A percentile compares a stretch with the other conserved stretches of the same genome.
These are phyloP conservation scores for Cladobotryum protrusum DNA, from an alignment of 2,329 filamentous ascomycete genomes.

Conservation along the genomic window DNA sequence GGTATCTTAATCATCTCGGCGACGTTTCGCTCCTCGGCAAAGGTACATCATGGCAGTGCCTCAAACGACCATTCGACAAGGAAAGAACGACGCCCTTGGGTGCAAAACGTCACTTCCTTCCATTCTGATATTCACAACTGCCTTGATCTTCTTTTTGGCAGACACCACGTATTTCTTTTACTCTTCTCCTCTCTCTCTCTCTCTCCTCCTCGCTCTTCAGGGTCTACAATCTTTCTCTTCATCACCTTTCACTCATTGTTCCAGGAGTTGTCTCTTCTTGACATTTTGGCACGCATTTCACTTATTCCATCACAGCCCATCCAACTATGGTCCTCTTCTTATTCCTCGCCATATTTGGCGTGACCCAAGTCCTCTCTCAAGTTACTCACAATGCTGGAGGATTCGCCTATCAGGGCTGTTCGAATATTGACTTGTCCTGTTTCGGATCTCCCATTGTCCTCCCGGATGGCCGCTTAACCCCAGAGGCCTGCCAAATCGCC, in stretches of 20 bases:
- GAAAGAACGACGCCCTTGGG: too few species aligned
- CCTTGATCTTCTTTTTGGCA: too few species aligned
- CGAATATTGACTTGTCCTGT: conserved; percentile 21
- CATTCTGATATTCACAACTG: too few species aligned
- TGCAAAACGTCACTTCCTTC: too few species aligned
- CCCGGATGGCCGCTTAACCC: conserved; percentile 17
- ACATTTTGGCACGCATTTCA: background rate
- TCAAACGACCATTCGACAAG: too few species aligned
- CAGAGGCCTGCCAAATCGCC: conserved; percentile 23
- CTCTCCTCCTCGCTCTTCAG: conserved; percentile 1
- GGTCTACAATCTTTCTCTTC: background rate
- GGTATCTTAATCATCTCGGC: too few species aligned
- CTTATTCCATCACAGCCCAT: background rate
- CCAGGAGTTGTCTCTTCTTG: conserved; percentile 1
- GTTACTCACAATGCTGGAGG: conserved; percentile 16
- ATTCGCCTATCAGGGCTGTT: conserved; percentile 23
- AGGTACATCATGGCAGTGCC: too few species aligned
- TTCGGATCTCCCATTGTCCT: conserved; percentile 20
- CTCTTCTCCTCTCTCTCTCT: background rate
- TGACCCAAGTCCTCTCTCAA: conserved; percentile 16
- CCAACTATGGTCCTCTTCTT: conserved; percentile 19
- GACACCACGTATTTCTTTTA: background rate
- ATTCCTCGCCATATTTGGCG: conserved; percentile 18
- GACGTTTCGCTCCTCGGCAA: too few species aligned
- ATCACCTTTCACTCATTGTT: background rate